Base-by-base conservation (phyloP, 108 stramenopile genomes). In the Hondaea fermentalgiana region DNA sequence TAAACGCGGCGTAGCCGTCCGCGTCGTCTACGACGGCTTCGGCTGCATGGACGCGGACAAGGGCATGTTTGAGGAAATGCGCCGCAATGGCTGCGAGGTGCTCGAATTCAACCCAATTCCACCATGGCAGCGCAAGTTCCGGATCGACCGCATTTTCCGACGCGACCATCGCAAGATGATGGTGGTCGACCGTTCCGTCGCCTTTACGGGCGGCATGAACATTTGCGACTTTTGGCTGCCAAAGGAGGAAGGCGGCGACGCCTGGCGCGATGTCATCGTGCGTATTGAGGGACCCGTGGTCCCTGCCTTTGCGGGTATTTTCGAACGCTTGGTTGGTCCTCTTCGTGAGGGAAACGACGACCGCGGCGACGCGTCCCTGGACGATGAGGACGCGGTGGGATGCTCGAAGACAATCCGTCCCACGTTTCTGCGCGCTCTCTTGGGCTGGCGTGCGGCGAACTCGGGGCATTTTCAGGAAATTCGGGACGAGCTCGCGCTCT, bases 161-260 rank as follows among this genome's bases (percentile, higher is more conserved):
- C 45, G 76, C 3, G 76, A 83, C 76, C 76, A 83, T 45, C 76
- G 76, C 76, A 83, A 83, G 4, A 47, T 83, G 45, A 53, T 83
- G 49, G 76, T 83, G 3, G 51, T 83, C 19, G 76, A 83, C 51
- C 76, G 76, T 16, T 16, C 44, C 43, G 4, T 83, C 6, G 76
- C 76, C 12, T 53, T 83, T 53, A 83, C 76, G 49, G 76, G 76
- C 51, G 76, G 76, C 45, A 83, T 83, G 76, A 83, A 83, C 51
- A 83, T 83, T 28, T 47, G 76, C 51, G 51, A 83, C 51, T 83
- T 83, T 53, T 83, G 76, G 76, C 76, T 83, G n/a, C 76, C 76
- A 10, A 47, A 53, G 49, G 45, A 47, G 10, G 17, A 53, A 23
- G 76, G 76, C 19, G 76, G 76, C 28, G 76, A 47, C n/a, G 76